phyloP scores from a whole-genome alignment of 306 rosid species.

The Prinsepia uniflora region DNA sequence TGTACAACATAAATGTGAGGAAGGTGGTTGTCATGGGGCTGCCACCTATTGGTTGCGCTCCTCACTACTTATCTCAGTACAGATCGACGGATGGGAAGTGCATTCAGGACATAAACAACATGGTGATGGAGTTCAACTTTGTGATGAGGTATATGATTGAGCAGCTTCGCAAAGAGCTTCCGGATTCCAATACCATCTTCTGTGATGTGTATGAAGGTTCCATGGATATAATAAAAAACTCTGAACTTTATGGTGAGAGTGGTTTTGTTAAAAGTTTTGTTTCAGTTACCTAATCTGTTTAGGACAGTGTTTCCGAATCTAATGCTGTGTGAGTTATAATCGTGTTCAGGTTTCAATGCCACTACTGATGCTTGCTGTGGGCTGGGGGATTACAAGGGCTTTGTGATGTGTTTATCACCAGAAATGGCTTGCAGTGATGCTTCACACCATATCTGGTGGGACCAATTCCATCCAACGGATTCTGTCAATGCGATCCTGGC shows the following conservation, averaged over 20 bases:
- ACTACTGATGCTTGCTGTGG: constrained; percentile 90
- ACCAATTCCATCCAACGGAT: constrained; percentile 92
- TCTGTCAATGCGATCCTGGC: constrained; percentile 77
- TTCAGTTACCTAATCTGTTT: constrained; percentile 7
- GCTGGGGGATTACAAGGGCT: constrained; percentile 72
- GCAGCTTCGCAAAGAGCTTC: constrained; percentile 53
- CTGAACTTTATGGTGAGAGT: constrained; percentile 53
- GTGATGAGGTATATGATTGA: constrained; percentile 66
- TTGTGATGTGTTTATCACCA: constrained; percentile 70
- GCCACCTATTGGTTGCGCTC: constrained; percentile 90
- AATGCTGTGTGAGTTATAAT: constrained; percentile 20
- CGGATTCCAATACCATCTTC: constrained; percentile 53
- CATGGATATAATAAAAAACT: constrained; percentile 75
- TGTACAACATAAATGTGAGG: constrained; percentile 64
- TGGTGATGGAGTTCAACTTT: constrained; percentile 76
- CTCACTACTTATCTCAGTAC: constrained; percentile 68
- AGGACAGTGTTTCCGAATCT: constrained; percentile 3
- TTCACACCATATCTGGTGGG: constrained; percentile 88
- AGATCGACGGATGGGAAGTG: constrained; percentile 60
- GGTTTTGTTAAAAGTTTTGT: neutral
- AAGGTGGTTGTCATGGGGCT: constrained; percentile 77
- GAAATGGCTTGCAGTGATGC: constrained; percentile 82
- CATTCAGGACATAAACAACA: constrained; percentile 64
- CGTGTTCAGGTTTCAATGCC: constrained; percentile 57
- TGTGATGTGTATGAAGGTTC: constrained; percentile 69